Conservation (phyloP, 2,329 filamentous ascomycete genomes). For the Fusarium sp. region DNA sequence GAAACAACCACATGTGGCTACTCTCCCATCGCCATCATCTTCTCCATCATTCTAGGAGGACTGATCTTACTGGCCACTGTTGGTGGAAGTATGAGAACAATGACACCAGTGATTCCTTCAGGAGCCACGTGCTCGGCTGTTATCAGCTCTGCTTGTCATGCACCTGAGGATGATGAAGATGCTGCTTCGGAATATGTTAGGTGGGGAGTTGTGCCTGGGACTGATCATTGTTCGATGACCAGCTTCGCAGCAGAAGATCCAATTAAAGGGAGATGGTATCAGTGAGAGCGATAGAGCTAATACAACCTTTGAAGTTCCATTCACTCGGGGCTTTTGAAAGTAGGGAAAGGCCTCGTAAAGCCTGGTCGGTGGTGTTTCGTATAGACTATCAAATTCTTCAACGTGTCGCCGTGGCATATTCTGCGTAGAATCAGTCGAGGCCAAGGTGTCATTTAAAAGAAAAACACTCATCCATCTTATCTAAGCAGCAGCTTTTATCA, state of each 20-base stretch:
- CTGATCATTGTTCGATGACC: not conserved
- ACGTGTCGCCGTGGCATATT: too few relatives aligned
- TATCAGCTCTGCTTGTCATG: not conserved
- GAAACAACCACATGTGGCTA: not conserved
- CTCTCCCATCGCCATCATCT: slow-evolving; percentile 2
- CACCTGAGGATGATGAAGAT: not conserved
- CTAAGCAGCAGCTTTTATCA: too few relatives aligned
- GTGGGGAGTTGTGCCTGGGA: not conserved
- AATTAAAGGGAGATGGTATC: not conserved
- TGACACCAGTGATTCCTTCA: not conserved
- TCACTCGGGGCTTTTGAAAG: too few relatives aligned
- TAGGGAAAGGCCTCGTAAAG: too few relatives aligned
- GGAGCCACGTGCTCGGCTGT: not conserved
- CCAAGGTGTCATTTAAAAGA: too few relatives aligned
- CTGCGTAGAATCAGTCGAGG: too few relatives aligned
- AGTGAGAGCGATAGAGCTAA: not conserved
- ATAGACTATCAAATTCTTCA: too few relatives aligned
- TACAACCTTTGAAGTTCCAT: not conserved
- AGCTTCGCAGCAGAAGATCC: not conserved
- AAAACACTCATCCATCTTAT: too few relatives aligned
- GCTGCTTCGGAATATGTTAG: not conserved
- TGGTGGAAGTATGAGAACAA: not conserved
- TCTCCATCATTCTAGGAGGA: not conserved
- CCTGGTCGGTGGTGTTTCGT: too few relatives aligned
- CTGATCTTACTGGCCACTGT: not conserved